Base-by-base conservation (phyloP, 1,284 basidiomycete species). In the Ustilago shanxiensis region DNA sequence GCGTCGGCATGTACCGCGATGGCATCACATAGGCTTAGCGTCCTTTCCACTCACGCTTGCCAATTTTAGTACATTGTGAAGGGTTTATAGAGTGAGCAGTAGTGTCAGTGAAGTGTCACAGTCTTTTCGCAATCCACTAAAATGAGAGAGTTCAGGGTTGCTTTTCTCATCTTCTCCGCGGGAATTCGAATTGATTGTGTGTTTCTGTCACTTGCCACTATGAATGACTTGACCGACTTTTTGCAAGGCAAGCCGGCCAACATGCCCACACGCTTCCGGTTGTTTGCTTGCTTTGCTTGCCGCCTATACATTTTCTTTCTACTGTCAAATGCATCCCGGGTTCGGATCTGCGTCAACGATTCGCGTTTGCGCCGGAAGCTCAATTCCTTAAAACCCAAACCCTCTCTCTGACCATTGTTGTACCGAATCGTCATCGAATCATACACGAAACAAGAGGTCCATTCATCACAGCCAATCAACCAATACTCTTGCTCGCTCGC, bases 331-430 rank as follows among this genome's bases (percentile, higher is more conserved):
- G 44, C 44, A 11, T n/a, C 22, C n/a, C 39, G n/a, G 39, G 39
- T 41, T 14, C 44, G 22, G 44, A 45, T 45, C 18, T 45, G 44
- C 44, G 44, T 45, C 22, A 7, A 45, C 7, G 35, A 37, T 37
- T 37, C 35, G 22, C n/a, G 24, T 49, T 49, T 49, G 47, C 47
- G 47, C 20, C 47, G 24, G 47, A 49, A 49, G 47, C 47, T 49
- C 9, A 14, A 26, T 49, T 28, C 47, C 47, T 26, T 49, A 49
- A 49, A 29, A 49, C 24, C 24, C 47, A 49, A 49, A 49, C 47
- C 24, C 13, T 49, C 4, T 26, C 31, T 33, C 11, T n/a, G n/a
- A n/a, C n/a, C n/a, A n/a, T n/a, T n/a, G n/a, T 16, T 20, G 35
- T 37, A 37, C 14, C 3, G 41, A 49, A 26, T 49, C 5, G 47